Conservation (phyloP, 2,329 filamentous ascomycete genomes). For the Rutstroemia sp. region DNA sequence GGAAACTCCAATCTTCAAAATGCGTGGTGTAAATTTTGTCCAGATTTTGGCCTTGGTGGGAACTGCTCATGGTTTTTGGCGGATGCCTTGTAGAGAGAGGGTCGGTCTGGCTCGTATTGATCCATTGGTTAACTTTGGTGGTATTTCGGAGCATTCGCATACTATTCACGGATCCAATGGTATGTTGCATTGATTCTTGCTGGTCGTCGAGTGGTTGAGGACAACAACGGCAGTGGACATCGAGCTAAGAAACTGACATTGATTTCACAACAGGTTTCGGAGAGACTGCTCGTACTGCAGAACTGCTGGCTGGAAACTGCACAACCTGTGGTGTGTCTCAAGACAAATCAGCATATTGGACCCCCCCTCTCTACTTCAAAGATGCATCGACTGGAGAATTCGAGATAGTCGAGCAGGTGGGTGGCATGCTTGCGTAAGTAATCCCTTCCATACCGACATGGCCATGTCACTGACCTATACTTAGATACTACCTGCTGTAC, state of each 20-base stretch:
- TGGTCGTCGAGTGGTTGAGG: background rate
- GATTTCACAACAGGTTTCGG: slow-evolving; percentile 49
- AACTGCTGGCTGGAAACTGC: slow-evolving; percentile 54
- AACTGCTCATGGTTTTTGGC: slow-evolving; percentile 67
- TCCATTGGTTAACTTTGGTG: slow-evolving; percentile 58
- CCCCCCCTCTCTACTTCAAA: slow-evolving; percentile 47
- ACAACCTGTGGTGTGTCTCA: slow-evolving; percentile 56
- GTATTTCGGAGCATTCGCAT: slow-evolving; percentile 60
- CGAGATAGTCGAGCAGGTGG: slow-evolving; percentile 64
- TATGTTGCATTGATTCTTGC: slow-evolving; percentile 38
- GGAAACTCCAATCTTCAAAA: background rate
- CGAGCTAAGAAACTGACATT: background rate
- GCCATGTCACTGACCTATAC: slow-evolving; percentile 13
- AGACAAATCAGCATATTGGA: slow-evolving; percentile 64
- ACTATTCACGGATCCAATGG: slow-evolving; percentile 68
- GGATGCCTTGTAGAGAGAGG: slow-evolving; percentile 72
- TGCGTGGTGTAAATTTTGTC: slow-evolving; percentile 1
- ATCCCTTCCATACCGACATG: background rate
- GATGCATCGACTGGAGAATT: slow-evolving; percentile 32
- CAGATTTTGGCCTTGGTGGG: background rate
- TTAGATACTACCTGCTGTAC: slow-evolving; percentile 78
- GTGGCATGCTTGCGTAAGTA: slow-evolving; percentile 79
- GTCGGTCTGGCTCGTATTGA: slow-evolving; percentile 68
- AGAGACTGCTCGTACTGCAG: slow-evolving; percentile 41
- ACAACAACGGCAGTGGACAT: slow-evolving; percentile 12